Evolutionary conservation across 495 filamentous ascomycete species (phyloP), one percentile per base, ranked within the genome.

Genomic region (Aspergillus indologenus): DNA sequence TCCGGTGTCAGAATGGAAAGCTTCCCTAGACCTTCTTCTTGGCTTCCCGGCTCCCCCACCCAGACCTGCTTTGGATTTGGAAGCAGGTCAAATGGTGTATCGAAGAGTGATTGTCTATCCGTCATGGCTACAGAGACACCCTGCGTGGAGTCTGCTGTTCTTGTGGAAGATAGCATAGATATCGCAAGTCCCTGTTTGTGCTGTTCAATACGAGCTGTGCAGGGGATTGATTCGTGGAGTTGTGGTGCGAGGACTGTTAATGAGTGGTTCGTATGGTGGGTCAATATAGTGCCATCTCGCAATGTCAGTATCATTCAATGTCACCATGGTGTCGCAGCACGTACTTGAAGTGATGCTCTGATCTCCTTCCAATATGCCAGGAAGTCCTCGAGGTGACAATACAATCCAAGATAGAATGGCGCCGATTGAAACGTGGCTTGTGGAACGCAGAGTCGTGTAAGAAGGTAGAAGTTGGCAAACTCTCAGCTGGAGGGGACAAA

Each of bases 1-100:
- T 79, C 75, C 9, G 75, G 75, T 17, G 75, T 79, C 9, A 79
- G 61, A 9, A 77, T 71, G n/a, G 66, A 67, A 3, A 77, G 65
- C 31, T 72, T 73, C 22, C 77, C 77, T 1, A 79, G 63, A 0
- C 78, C 76, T 63, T 80, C 78, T 49, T 75, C 74, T 23, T 61
- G 54, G 20, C 71, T 76, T 15, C 73, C 73, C 2, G 77, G 77
- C 17, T 65, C 58, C 14, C 74, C 76, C 17, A 75, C 49, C 76
- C 76, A 80, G 24, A 77, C 75, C 51, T 75, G 71, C 29, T 65
- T 73, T 0, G 71, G 74, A 50, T 80, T 72, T 12, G 75, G 75
- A 26, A 80, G 70, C 19, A 77, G 53, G 47, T 76, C 69, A 49
- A 76, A 80, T 20, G 71, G 67, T 17, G 48, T 63, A 42, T 71